Evolutionary conservation across 139 green algal species (phyloP).

Genomic region (Asterochloris erici): DNA sequence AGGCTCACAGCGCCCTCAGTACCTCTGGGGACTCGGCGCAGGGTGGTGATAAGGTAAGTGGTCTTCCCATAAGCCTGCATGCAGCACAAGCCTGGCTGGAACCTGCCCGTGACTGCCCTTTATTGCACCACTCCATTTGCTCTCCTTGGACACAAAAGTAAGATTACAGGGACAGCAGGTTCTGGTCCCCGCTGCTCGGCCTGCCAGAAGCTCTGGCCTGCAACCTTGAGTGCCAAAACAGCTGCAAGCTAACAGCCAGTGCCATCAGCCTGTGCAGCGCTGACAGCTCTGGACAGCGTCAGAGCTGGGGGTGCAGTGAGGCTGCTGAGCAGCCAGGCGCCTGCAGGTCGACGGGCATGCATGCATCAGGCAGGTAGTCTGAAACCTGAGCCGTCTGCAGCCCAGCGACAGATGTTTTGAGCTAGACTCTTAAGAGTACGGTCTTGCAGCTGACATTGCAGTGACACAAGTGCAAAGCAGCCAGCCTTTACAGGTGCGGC

Average conservation of each 20-base stretch:
- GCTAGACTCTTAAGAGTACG: neutral
- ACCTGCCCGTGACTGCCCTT: too few relatives aligned
- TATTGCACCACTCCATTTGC: too few relatives aligned
- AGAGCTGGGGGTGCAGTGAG: too few relatives aligned
- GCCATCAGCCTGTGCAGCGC: too few relatives aligned
- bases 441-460: neutral
- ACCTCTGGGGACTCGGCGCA: slow-evolving; percentile 80
- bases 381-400: neutral
- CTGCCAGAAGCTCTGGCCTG: too few relatives aligned
- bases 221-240: too few relatives aligned
- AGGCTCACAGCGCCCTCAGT: slow-evolving; percentile 94
- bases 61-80: slow-evolving; percentile 86
- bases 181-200: too few relatives aligned
- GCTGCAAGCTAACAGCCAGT: too few relatives aligned
- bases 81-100: neutral
- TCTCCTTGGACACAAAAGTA: too few relatives aligned
- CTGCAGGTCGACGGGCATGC: neutral
- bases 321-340: neutral
- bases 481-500: neutral
- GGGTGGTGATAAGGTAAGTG: slow-evolving; percentile 82
- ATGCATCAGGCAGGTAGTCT: neutral
- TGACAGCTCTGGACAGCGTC: too few relatives aligned
- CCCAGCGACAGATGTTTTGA: neutral
- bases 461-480: neutral
- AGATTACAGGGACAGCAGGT: too few relatives aligned